Evolutionary conservation across 2,329 filamentous ascomycete genomes (phyloP).

Genomic region (Fusarium mangiferae): DNA sequence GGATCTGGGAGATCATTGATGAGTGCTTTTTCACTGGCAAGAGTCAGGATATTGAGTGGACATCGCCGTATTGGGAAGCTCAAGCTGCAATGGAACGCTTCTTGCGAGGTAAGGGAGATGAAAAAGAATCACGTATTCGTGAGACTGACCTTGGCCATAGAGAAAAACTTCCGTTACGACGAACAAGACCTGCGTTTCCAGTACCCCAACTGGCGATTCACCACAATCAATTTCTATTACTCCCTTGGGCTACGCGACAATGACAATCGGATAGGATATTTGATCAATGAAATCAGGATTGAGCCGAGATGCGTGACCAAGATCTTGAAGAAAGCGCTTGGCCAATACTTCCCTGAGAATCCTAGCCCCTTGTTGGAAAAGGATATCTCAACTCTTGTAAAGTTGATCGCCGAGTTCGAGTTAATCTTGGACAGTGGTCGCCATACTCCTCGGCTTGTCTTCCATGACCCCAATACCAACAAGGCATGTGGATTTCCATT

Average conservation of each 20-base stretch:
- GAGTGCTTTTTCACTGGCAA: background rate
- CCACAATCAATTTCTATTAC: background rate
- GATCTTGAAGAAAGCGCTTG: background rate
- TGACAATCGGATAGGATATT: too few relatives aligned
- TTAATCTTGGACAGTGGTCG: background rate
- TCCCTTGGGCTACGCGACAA: too few relatives aligned
- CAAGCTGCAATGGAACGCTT: background rate
- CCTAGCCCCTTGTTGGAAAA: too few relatives aligned
- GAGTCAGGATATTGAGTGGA: background rate
- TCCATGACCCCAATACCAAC: background rate
- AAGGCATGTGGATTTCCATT: background rate
- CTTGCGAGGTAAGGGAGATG: background rate
- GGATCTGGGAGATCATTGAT: background rate
- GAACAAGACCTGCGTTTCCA: accelerated
- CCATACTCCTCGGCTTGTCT: accelerated
- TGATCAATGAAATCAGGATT: background rate
- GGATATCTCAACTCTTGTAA: too few relatives aligned
- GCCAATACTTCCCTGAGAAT: background rate
- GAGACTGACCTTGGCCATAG: background rate
- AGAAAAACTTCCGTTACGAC: accelerated
- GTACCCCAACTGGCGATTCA: background rate
- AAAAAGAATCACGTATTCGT: too few relatives aligned
- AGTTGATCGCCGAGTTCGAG: background rate
- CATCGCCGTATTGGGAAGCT: background rate
- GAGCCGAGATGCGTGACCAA: background rate